Evolutionary conservation across 1,139 yeast species (phyloP).

Genomic region (Zygosaccharomyces sapae): DNA sequence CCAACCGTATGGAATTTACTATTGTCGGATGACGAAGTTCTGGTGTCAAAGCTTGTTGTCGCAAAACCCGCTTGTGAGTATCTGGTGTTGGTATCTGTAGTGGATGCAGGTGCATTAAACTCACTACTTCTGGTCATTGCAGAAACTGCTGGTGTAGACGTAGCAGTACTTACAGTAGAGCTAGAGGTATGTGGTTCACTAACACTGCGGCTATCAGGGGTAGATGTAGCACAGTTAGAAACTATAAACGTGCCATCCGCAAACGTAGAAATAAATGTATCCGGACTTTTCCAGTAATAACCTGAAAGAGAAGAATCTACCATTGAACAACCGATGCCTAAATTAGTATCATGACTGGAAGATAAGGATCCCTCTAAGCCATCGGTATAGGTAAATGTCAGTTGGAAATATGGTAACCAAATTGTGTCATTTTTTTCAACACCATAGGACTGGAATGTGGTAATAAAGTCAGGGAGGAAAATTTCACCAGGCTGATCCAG

Average conservation of each 20-base stretch:
- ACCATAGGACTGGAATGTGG: background rate
- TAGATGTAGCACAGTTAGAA: background rate
- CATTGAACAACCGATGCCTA: background rate
- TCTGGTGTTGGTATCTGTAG: too few species aligned
- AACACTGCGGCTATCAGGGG: background rate
- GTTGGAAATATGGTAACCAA: background rate
- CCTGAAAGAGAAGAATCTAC: background rate
- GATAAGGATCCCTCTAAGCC: background rate
- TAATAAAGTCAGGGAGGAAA: background rate
- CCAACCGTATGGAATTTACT: too few species aligned
- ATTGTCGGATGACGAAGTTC: too few species aligned
- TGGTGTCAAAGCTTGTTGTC: too few species aligned
- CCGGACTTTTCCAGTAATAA: background rate
- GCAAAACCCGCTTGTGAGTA: too few species aligned
- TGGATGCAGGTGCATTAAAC: too few species aligned
- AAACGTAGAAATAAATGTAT: background rate
- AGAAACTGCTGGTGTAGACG: too few species aligned
- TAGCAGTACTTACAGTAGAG: too few species aligned
- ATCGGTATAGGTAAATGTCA: background rate
- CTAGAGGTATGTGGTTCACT: background rate
- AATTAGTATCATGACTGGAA: background rate
- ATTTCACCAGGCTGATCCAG: background rate
- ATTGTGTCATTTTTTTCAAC: background rate
- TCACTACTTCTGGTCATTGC: too few species aligned
- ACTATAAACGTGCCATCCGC: background rate